Evolutionary conservation across 2,329 filamentous ascomycete genomes (phyloP).

Genomic region (Fusarium floridanum): DNA sequence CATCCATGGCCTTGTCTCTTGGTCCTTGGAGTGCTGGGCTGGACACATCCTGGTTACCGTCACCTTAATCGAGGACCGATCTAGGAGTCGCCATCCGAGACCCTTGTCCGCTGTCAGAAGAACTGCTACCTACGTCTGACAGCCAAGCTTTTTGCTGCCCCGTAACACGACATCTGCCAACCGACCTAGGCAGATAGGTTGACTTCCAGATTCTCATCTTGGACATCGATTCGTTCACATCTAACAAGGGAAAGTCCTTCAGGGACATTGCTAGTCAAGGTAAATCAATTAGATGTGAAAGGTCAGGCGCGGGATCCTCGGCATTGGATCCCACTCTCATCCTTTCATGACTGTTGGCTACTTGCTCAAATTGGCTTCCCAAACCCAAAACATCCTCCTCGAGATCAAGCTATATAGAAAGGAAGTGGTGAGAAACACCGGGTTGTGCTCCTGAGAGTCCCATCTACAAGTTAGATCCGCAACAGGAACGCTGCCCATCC

Average conservation of each 20-base stretch:
- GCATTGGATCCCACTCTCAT: not conserved
- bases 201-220: not conserved
- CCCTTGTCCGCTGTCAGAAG: not conserved
- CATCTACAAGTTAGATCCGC: slow-evolving; percentile 21
- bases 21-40: not conserved
- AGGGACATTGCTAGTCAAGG: not conserved
- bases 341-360: not conserved
- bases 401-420: slow-evolving; percentile 13
- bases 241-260: not conserved
- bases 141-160: not conserved
- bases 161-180: not conserved
- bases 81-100: not conserved
- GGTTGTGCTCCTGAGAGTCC: slow-evolving; percentile 11
- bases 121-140: not conserved
- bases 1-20: not conserved
- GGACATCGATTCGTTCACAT: not conserved
- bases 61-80: not conserved
- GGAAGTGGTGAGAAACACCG: slow-evolving; percentile 12
- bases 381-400: not conserved
- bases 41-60: not conserved
- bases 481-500: slow-evolving; percentile 17
- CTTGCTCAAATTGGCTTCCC: not conserved
- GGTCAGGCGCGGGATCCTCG: not conserved
- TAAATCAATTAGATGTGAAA: not conserved
- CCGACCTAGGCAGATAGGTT: not conserved